A percentile compares a stretch with the other conserved stretches of the same genome.
These are phyloP conservation scores for Jasminum sambac DNA, from an alignment of 257 asterid species.

Conservation along the genomic window DNA sequence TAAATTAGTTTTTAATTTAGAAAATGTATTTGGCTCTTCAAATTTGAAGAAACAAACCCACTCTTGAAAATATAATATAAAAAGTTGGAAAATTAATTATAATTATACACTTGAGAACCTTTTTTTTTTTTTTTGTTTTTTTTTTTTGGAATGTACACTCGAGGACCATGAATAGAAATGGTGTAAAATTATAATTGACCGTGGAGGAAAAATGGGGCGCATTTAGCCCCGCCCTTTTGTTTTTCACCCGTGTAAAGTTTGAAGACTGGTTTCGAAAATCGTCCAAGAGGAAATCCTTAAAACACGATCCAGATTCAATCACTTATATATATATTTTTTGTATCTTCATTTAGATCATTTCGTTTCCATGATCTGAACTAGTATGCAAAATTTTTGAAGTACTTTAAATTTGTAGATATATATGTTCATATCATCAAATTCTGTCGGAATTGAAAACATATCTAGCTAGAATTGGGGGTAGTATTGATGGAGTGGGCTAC, in stretches of 20 bases:
- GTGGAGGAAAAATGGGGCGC: no score
- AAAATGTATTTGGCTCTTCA: no score
- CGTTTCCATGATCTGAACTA: not conserved
- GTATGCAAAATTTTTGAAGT: not conserved
- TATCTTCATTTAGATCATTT: not conserved
- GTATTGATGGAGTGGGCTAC: slow-evolving; percentile 90
- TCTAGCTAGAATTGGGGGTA: slow-evolving; percentile 19
- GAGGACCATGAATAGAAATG: no score
- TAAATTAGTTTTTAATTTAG: no score
- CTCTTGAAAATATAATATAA: no score
- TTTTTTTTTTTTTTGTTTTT: no score
- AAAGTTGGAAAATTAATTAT: no score
- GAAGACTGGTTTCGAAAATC: not conserved
- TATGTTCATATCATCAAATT: slow-evolving; percentile 17
- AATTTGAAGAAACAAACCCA: no score
- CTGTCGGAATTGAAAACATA: slow-evolving; percentile 9
- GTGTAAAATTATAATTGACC: no score
- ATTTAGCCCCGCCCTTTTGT: not conserved
- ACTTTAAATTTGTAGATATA: not conserved
- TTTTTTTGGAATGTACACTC: no score
- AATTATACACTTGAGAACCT: no score
- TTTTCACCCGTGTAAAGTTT: not conserved
- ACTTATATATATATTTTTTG: not conserved
- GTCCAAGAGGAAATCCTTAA: not conserved
- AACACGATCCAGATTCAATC: not conserved